phyloP scores from a whole-genome alignment of 1,284 basidiomycete genomes.

The Trichosporon inkin region DNA sequence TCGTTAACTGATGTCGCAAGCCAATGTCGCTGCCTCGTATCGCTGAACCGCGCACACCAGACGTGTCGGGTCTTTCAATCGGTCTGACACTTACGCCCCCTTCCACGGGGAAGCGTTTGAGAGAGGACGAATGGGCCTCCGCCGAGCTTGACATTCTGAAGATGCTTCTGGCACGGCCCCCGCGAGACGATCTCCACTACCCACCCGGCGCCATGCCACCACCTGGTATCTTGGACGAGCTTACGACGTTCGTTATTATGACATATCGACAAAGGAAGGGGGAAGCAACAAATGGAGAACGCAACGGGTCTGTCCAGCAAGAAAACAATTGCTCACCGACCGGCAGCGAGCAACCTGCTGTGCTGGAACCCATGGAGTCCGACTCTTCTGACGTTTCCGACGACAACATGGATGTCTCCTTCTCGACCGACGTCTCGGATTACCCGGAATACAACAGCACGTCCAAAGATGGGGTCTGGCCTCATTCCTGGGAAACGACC shows the following conservation, averaged over 20 bases:
- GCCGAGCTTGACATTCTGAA: constrained; percentile 39
- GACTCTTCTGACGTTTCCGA: neutral
- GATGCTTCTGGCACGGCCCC: constrained; percentile 38
- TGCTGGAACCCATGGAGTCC: neutral
- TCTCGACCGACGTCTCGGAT: neutral
- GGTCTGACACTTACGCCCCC: constrained; percentile 1
- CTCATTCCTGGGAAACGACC: constrained; percentile 40
- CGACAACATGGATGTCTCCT: constrained; percentile 1
- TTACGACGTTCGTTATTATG: constrained; percentile 37
- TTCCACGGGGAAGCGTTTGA: constrained; percentile 14
- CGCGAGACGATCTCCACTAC: constrained; percentile 33
- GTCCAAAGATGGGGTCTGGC: constrained; percentile 27
- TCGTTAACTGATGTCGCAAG: neutral
- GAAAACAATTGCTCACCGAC: too few relatives aligned
- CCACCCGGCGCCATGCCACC: constrained; percentile 47
- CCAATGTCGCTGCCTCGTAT: neutral
- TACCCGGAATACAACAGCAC: neutral
- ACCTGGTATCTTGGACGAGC: constrained; percentile 40
- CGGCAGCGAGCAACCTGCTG: neutral
- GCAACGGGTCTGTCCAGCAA: too few relatives aligned
- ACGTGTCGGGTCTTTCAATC: constrained; percentile 7
- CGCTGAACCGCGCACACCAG: constrained; percentile 11
- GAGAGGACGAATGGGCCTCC: constrained; percentile 36
- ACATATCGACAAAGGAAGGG: neutral
- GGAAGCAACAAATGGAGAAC: too few relatives aligned